Base-by-base conservation (phyloP, 805 yeast genomes). In the Priceomyces medius region DNA sequence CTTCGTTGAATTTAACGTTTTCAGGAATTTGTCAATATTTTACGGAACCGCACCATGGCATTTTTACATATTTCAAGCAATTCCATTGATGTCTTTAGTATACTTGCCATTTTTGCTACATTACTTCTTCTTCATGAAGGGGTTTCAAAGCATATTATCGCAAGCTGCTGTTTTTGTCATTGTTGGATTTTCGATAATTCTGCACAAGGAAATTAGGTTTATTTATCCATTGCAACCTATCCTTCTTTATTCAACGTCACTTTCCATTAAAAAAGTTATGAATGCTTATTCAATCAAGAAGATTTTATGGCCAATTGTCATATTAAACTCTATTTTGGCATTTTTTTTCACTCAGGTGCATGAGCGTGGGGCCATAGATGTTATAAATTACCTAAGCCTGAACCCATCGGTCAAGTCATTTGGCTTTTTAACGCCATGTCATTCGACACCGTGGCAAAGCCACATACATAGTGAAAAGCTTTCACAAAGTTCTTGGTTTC, bases 391-490 rank as follows among this genome's bases (percentile, higher is more conserved):
- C 36, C 53, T 90, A 17, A 71, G 81, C 31, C 45, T 54, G 4
- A 45, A 61, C 17, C 58, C 68, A 3, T 51, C 56, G 3, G 71
- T 78, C 7, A 46, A 61, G 7, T 73, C 85, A 1, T 64, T 90
- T 20, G 96, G 97, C 0, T 87, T 93, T 51, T 61, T 93, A 12
- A 88, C 90, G 56, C 99, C 99, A 0, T 93, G 99, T 54, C 99
- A 93, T 61, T 90, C 98, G 0, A 91, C 97, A 0, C 99, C 99
- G 2, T 86, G 93, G 81, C 96, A 88, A 56, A 79, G 93, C 19
- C 81, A 85, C 56, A 63, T 93, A 31, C 96, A 90, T 55, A 64
- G 85, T 17, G 59, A 67, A 7, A 74, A 70, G 20, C 58, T 66
- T 13, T 51, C 52, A 1, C 26, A 44, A 13, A 50, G 58, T 0